Evolutionary conservation across 163 green algal genomes (phyloP).

Genomic region (Coccomyxa subellipsoidea): DNA sequence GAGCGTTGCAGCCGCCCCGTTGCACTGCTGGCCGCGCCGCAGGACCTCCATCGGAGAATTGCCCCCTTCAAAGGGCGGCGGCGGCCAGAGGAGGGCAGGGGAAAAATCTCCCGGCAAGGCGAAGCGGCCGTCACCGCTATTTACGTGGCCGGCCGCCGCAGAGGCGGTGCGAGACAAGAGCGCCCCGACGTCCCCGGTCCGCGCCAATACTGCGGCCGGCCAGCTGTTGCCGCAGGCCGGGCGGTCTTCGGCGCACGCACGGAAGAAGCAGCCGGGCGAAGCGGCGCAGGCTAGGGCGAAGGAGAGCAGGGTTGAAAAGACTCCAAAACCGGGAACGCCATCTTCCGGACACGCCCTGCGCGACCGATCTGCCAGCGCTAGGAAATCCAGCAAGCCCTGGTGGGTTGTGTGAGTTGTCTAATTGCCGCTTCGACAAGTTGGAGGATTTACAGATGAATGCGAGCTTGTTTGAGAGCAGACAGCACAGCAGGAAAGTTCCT

Average conservation of each 20-base stretch:
- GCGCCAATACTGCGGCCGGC: neutral
- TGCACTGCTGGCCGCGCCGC: neutral
- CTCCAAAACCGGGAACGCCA: neutral
- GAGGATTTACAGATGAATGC: too few species aligned
- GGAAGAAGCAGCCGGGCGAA: too few species aligned
- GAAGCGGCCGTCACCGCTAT: neutral
- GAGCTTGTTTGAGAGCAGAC: too few species aligned
- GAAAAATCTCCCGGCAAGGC: neutral
- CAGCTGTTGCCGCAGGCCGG: neutral
- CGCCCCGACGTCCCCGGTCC: neutral
- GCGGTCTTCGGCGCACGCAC: neutral
- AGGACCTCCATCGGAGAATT: neutral
- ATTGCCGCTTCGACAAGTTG: too few species aligned
- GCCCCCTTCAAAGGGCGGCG: too few species aligned
- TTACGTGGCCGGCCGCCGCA: neutral
- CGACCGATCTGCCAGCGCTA: neutral
- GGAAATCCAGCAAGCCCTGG: neutral
- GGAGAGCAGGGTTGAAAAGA: neutral
- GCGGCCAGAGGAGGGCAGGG: neutral
- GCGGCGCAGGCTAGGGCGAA: neutral
- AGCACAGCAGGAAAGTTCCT: too few species aligned
- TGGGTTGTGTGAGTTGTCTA: conserved; percentile 1
- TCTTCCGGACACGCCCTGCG: neutral
- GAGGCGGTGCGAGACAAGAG: neutral
- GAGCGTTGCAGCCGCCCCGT: too few species aligned